Conservation (phyloP, 2,329 filamentous ascomycete genomes). For the Leptosphaerulina australis region DNA sequence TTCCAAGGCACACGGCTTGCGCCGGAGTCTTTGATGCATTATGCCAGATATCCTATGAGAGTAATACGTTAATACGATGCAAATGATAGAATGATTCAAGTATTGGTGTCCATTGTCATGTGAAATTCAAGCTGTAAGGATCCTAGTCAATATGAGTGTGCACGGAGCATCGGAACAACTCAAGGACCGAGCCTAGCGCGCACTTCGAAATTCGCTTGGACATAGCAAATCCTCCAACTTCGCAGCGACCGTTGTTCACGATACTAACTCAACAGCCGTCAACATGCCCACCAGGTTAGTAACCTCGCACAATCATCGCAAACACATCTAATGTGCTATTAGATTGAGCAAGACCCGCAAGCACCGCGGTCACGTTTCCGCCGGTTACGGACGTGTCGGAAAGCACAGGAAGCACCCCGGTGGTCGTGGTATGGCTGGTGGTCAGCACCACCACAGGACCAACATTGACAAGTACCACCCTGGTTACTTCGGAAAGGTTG, state of each 20-base stretch:
- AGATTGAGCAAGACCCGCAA: slow-evolving; percentile 43
- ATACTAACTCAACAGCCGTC: slow-evolving; percentile 40
- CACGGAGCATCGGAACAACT: slow-evolving; percentile 7
- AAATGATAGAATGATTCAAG: background rate
- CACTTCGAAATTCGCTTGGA: slow-evolving; percentile 6
- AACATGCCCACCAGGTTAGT: slow-evolving; percentile 43
- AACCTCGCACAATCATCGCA: slow-evolving; percentile 1
- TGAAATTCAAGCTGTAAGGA: background rate
- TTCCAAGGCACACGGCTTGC: background rate
- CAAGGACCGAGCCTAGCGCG: slow-evolving; percentile 1
- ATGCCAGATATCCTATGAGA: background rate
- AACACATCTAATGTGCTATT: slow-evolving; percentile 9
- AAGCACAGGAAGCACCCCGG: slow-evolving; percentile 94
- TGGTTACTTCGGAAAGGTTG: slow-evolving; percentile 99
- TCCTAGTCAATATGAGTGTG: background rate
- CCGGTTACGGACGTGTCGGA: slow-evolving; percentile 97
- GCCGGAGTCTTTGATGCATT: background rate
- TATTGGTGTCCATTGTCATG: background rate
- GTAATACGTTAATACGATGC: background rate
- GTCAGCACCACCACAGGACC: slow-evolving; percentile 96
- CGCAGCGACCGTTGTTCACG: slow-evolving; percentile 17
- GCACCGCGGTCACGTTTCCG: slow-evolving; percentile 91
- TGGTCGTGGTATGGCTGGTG: slow-evolving; percentile 87
- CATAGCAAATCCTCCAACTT: slow-evolving; percentile 12
- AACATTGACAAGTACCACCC: slow-evolving; percentile 95